These are phyloP conservation scores for Magnaporthales sp. DNA, from an alignment of 2,329 filamentous ascomycete species.

Conservation along the genomic window DNA sequence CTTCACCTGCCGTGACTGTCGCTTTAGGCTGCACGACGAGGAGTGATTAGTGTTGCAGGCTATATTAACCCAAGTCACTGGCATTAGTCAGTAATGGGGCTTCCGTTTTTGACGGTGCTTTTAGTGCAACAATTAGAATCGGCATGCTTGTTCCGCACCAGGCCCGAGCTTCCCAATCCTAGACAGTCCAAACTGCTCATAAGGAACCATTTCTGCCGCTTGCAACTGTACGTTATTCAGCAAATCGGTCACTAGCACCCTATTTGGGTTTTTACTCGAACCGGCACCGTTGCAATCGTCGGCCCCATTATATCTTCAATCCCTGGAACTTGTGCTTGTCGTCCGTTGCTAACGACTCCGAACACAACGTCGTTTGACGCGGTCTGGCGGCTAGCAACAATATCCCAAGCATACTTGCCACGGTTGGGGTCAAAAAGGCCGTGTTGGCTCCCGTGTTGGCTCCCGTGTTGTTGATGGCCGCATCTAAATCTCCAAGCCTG, in stretches of 20 bases:
- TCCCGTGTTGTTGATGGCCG: background rate
- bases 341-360: slow-evolving; percentile 50
- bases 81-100: too few species aligned
- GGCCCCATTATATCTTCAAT: slow-evolving; percentile 12
- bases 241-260: slow-evolving; percentile 7
- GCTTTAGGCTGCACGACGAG: slow-evolving; percentile 40
- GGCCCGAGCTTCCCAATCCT: slow-evolving; percentile 47
- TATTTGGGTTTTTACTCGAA: slow-evolving; percentile 13
- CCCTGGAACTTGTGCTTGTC: slow-evolving; percentile 19
- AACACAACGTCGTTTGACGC: slow-evolving; percentile 44
- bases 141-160: slow-evolving; percentile 45
- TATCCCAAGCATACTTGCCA: slow-evolving; percentile 38
- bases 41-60: too few species aligned
- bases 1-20: background rate
- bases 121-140: too few species aligned
- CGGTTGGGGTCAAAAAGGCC: background rate
- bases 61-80: too few species aligned
- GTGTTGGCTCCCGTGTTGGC: background rate
- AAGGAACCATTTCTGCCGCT: slow-evolving; percentile 33
- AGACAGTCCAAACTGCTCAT: slow-evolving; percentile 56
- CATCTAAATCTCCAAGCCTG: background rate
- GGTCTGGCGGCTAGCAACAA: slow-evolving; percentile 44
- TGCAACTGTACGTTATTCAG: slow-evolving; percentile 10
- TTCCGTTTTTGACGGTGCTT: too few species aligned
- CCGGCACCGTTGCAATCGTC: slow-evolving; percentile 30